These are phyloP conservation scores for Kurtzmaniella quercitrusa DNA, from an alignment of 1,139 yeast genomes.

Conservation along the genomic window DNA sequence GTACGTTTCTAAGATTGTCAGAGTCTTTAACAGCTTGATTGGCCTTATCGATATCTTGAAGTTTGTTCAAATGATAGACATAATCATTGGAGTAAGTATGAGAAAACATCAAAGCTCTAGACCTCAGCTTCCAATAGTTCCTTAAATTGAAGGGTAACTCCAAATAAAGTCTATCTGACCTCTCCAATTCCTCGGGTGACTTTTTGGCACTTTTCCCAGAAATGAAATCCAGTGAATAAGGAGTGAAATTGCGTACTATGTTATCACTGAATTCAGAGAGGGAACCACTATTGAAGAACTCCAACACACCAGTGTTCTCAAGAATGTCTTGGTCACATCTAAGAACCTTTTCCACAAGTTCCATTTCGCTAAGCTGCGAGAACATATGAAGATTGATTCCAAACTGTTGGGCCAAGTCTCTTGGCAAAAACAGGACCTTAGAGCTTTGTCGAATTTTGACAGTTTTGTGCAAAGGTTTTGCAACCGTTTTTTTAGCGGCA, in stretches of 20 bases:
- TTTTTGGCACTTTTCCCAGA: constrained; percentile 41
- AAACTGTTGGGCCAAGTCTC: constrained; percentile 77
- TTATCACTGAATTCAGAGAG: constrained; percentile 69
- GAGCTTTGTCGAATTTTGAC: constrained; percentile 16
- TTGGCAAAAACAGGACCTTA: constrained; percentile 62
- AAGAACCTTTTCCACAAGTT: constrained; percentile 61
- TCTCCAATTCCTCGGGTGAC: constrained; percentile 60
- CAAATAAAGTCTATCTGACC: constrained; percentile 77
- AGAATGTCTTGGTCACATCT: constrained; percentile 69
- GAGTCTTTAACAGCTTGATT: constrained; percentile 58
- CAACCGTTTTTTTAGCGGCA: constrained; percentile 52
- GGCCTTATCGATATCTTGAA: constrained; percentile 66
- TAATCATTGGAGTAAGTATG: constrained; percentile 74
- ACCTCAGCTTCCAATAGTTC: constrained; percentile 81
- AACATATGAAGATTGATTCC: constrained; percentile 89
- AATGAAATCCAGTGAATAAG: constrained; percentile 57
- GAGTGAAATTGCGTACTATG: constrained; percentile 60
- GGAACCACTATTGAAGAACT: constrained; percentile 73
- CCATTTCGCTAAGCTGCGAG: constrained; percentile 56
- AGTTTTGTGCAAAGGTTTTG: constrained; percentile 34
- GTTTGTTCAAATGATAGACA: constrained; percentile 58
- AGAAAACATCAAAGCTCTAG: constrained; percentile 67
- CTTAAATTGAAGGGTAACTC: constrained; percentile 75
- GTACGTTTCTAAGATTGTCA: constrained; percentile 57
- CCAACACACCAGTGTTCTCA: constrained; percentile 67